Base-by-base conservation (phyloP, 305 asterid species). In the Rubia peregrina region DNA sequence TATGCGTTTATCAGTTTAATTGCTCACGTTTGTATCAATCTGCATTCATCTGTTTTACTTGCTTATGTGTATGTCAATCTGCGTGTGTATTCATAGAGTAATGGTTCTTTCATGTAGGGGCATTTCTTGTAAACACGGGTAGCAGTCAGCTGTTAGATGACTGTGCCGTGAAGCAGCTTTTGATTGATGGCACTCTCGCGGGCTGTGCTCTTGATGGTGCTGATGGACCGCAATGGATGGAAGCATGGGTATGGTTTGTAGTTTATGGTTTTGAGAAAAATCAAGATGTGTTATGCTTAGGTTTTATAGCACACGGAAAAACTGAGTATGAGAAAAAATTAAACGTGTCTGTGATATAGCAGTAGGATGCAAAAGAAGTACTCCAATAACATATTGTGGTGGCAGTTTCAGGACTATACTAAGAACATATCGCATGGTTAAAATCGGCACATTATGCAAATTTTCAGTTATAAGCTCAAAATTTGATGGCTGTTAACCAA, bases 171-270 rank as follows among this genome's bases (percentile, higher is more conserved):
- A 95, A 95, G 80, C 98, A 95, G 83, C 97, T 95, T 74, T 73
- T 95, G 85, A 95, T 95, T 62, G 99, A 95, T 75, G 99, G 97
- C 70, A 87, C 90, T 21, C 87, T 95, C 59, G 98, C 97, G 43
- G 99, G 98, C 60, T 92, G 97, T 80, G 99, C 99, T 75, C 83
- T 95, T 74, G 99, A 95, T 83, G 99, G 99, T 74, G 97, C 98
- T 77, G 99, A 95, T 85, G 98, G 99, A 80, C 99, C 99, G 66
- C 99, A 95, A 77, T 95, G 99, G 99, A 95, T 95, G 99, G 99
- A 95, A 88, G 99, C 99, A 80, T 95, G 99, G 99, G 99, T 95
- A 95, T 87, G 97, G 82, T 89, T 86, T 76, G 71, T 87, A 86
- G 81, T 79, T 71, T 83, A 87, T 79, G 95, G 88, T 75, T 77